These are phyloP conservation scores for Pestalotiopsis sp. DNA, from an alignment of 2,329 filamentous ascomycete genomes.

Conservation along the genomic window DNA sequence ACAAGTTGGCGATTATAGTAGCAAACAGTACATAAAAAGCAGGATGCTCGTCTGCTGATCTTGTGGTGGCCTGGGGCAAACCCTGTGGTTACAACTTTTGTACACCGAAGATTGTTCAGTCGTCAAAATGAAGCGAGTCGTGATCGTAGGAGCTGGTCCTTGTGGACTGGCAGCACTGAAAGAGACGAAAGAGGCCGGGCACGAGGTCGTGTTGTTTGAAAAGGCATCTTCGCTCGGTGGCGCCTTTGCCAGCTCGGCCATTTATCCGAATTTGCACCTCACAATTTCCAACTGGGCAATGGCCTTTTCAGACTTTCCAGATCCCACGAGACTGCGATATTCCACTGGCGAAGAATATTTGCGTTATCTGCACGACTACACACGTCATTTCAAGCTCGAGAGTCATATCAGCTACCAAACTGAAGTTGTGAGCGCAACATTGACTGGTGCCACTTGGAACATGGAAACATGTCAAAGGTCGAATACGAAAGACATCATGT, in stretches of 20 bases:
- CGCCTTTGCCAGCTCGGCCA: not conserved
- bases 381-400: not conserved
- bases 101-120: not conserved
- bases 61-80: not conserved
- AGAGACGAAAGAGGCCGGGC: not conserved
- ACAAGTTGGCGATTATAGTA: not conserved
- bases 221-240: not conserved
- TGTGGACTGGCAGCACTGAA: conserved; percentile 1
- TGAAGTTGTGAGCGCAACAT: not conserved
- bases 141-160: not conserved
- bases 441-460: not conserved
- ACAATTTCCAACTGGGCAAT: conserved; percentile 8
- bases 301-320: conserved; percentile 2
- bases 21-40: not conserved
- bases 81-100: not conserved
- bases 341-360: not conserved
- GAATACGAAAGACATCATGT: not conserved
- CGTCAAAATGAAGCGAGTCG: conserved; percentile 4
- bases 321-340: not conserved
- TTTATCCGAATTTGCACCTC: conserved; percentile 3
- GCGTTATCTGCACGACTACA: not conserved
- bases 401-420: not conserved
- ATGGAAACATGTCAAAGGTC: not conserved
- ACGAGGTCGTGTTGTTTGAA: not conserved
- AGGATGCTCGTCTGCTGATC: not conserved